These are phyloP conservation scores for Xylaria venustula DNA, from an alignment of 495 filamentous ascomycete species.

Conservation along the genomic window DNA sequence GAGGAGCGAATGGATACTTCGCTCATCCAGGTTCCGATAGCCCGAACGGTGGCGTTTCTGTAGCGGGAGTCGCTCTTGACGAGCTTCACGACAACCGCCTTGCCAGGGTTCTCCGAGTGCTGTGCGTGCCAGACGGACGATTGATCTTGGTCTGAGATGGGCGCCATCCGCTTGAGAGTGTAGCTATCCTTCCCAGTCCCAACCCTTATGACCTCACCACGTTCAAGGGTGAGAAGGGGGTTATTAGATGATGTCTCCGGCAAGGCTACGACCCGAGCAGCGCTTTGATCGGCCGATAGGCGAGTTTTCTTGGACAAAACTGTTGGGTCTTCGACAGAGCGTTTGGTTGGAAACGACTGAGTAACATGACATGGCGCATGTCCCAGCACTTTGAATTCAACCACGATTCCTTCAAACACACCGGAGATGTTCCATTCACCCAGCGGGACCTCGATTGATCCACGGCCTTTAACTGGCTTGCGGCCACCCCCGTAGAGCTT, in stretches of 20 bases:
- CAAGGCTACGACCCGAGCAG: neutral
- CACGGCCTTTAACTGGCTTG: neutral
- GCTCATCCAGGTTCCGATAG: neutral
- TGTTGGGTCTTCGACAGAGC: neutral
- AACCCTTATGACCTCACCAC: neutral
- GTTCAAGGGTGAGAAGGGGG: neutral
- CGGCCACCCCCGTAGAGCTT: neutral
- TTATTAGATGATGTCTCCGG: neutral
- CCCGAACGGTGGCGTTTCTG: neutral
- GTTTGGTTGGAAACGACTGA: neutral
- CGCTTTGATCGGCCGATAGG: neutral
- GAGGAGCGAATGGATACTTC: neutral
- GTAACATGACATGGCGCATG: neutral
- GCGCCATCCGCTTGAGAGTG: neutral
- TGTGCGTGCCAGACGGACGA: neutral
- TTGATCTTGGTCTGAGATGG: neutral
- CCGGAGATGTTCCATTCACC: neutral
- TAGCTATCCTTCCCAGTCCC: neutral
- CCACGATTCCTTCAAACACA: neutral
- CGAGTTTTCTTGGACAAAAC: neutral
- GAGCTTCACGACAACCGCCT: neutral
- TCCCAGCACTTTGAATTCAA: slow-evolving; percentile 2
- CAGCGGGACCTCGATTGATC: neutral
- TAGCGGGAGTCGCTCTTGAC: neutral
- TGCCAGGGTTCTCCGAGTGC: neutral